Evolutionary conservation across 495 filamentous ascomycete species (phyloP).

Genomic region (Neurospora sp.): DNA sequence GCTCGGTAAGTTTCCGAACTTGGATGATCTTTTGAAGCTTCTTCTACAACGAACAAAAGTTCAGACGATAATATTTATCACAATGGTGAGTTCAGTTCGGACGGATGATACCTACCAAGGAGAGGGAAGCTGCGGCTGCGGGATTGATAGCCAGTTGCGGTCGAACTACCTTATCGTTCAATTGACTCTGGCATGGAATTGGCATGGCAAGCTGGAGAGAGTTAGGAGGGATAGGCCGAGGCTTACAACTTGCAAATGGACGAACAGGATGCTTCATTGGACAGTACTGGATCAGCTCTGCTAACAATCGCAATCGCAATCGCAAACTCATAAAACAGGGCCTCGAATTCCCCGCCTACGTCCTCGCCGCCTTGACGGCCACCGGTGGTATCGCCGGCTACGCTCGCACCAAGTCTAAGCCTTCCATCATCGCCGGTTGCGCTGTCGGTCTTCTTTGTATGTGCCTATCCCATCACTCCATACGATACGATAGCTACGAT

Average conservation of each 20-base stretch:
- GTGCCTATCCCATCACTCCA: conserved; percentile 7
- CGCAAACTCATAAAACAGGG: conserved; percentile 8
- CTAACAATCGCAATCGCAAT: background rate
- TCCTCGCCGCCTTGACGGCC: conserved; percentile 74
- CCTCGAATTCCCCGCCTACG: conserved; percentile 44
- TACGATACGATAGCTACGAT: background rate
- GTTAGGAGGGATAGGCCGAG: no score
- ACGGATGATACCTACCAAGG: no score
- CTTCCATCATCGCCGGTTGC: conserved; percentile 72
- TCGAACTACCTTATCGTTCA: background rate
- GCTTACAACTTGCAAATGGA: no score
- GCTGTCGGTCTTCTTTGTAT: conserved; percentile 59
- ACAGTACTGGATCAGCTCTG: no score
- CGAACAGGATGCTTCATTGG: no score
- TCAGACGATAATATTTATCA: background rate
- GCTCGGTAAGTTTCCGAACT: background rate
- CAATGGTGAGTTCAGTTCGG: background rate
- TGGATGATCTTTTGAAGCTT: background rate
- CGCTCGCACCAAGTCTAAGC: conserved; percentile 67
- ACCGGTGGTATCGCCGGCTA: conserved; percentile 81
- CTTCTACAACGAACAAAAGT: background rate
- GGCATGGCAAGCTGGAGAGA: no score
- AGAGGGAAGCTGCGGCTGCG: no score
- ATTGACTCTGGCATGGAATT: background rate
- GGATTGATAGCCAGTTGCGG: no score